Evolutionary conservation across 2,329 filamentous ascomycete species (phyloP).

Genomic region (Cadophora sp.): DNA sequence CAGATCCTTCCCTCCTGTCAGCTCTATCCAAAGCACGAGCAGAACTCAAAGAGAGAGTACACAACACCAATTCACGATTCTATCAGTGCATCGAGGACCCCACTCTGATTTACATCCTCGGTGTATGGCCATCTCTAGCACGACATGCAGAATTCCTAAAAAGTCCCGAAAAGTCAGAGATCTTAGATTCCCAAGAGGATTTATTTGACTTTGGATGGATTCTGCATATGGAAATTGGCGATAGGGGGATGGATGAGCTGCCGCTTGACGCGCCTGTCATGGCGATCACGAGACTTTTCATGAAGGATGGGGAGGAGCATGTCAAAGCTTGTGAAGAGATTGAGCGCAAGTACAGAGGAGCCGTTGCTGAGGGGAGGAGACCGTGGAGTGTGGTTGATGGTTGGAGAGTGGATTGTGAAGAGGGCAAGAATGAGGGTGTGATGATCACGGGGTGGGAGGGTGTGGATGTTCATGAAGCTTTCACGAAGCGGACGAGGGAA

Average conservation of each 20-base stretch:
- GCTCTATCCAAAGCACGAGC: slow-evolving; percentile 25
- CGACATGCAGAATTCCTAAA: slow-evolving; percentile 29
- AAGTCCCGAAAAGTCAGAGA: slow-evolving; percentile 26
- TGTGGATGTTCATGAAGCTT: slow-evolving; percentile 23
- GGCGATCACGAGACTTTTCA: slow-evolving; percentile 24
- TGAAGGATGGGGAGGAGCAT: slow-evolving; percentile 21
- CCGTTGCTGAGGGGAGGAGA: slow-evolving; percentile 10
- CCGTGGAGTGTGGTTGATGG: slow-evolving; percentile 20
- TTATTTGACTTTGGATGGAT: slow-evolving; percentile 32
- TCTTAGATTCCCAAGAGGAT: slow-evolving; percentile 29
- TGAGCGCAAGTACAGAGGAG: slow-evolving; percentile 12
- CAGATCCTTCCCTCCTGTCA: slow-evolving; percentile 25
- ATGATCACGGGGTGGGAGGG: slow-evolving; percentile 30
- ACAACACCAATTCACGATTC: slow-evolving; percentile 30
- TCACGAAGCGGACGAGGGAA: slow-evolving; percentile 20
- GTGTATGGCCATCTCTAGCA: slow-evolving; percentile 27
- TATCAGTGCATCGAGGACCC: slow-evolving; percentile 33
- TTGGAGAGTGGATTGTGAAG: slow-evolving; percentile 25
- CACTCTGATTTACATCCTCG: slow-evolving; percentile 31
- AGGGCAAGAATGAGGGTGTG: slow-evolving; percentile 26
- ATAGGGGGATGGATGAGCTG: slow-evolving; percentile 18
- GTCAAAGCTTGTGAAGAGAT: slow-evolving; percentile 10
- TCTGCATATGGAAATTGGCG: slow-evolving; percentile 23
- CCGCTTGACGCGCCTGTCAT: slow-evolving; percentile 29
- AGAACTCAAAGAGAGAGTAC: slow-evolving; percentile 18